Evolutionary conservation across 805 yeast genomes (phyloP).

Genomic region (Cyberlindnera mycetangii): DNA sequence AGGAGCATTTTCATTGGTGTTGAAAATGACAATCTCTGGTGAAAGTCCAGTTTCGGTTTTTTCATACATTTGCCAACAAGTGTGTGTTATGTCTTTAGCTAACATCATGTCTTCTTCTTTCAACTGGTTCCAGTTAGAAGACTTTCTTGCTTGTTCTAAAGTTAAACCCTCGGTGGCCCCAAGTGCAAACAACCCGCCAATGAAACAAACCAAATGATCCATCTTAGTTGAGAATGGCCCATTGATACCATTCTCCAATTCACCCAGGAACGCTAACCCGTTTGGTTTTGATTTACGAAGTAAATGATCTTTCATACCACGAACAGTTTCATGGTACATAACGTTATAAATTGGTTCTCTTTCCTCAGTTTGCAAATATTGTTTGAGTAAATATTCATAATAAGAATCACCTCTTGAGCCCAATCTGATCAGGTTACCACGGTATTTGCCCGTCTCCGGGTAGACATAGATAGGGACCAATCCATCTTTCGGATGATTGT

Average conservation of each 20-base stretch:
- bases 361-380: slow-evolving; percentile 73
- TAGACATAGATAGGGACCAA: slow-evolving; percentile 77
- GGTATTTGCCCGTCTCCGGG: slow-evolving; percentile 71
- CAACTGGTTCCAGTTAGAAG: slow-evolving; percentile 52
- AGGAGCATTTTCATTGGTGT: slow-evolving; percentile 42
- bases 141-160: slow-evolving; percentile 49
- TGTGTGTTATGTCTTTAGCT: slow-evolving; percentile 70
- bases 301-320: slow-evolving; percentile 71
- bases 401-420: slow-evolving; percentile 95
- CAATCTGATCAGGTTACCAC: slow-evolving; percentile 63
- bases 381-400: slow-evolving; percentile 85
- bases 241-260: slow-evolving; percentile 64
- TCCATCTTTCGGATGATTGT: slow-evolving; percentile 64
- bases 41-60: slow-evolving; percentile 71
- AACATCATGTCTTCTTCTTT: slow-evolving; percentile 63
- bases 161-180: slow-evolving; percentile 83
- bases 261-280: slow-evolving; percentile 70
- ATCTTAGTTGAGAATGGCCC: slow-evolving; percentile 65
- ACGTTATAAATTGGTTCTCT: slow-evolving; percentile 58
- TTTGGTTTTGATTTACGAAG: slow-evolving; percentile 59
- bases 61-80: slow-evolving; percentile 86
- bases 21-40: slow-evolving; percentile 88
- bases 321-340: slow-evolving; percentile 74
- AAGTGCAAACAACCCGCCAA: slow-evolving; percentile 83
- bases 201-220: slow-evolving; percentile 92